Evolutionary conservation across 2,329 filamentous ascomycete species (phyloP).

Genomic region (Orbilia ellipsospora): DNA sequence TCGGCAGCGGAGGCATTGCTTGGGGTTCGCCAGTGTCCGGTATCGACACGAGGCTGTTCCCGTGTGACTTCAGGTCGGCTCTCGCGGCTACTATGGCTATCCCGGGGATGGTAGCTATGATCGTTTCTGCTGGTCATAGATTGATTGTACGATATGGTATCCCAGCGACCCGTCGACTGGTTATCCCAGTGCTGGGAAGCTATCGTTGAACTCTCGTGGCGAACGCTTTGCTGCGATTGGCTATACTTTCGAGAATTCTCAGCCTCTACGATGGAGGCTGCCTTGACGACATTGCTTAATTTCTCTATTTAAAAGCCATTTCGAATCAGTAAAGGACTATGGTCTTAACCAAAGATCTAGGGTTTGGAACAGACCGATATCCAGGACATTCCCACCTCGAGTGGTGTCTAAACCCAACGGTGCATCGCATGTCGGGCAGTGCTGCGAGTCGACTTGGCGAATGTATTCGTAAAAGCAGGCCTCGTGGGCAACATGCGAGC

Average conservation of each 20-base stretch:
- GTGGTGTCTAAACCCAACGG: constrained; percentile 92
- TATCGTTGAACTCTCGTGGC: constrained; percentile 36
- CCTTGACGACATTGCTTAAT: constrained; percentile 90
- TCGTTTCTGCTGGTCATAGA: constrained; percentile 58
- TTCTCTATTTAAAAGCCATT: constrained; percentile 74
- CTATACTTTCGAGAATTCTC: constrained; percentile 47
- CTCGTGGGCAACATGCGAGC: constrained; percentile 95
- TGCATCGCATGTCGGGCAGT: constrained; percentile 92
- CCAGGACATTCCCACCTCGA: constrained; percentile 88
- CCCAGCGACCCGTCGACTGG: constrained; percentile 44
- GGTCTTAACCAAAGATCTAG: constrained; percentile 44
- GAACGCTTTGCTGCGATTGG: constrained; percentile 48
- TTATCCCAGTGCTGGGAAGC: constrained; percentile 40
- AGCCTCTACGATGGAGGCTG: constrained; percentile 69
- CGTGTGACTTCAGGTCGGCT: constrained; percentile 15
- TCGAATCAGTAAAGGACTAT: constrained; percentile 24
- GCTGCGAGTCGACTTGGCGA: constrained; percentile 90
- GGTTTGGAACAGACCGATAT: constrained; percentile 76
- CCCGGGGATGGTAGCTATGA: constrained; percentile 36
- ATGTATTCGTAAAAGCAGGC: constrained; percentile 99
- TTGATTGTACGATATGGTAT: constrained; percentile 56
- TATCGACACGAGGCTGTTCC: constrained; percentile 57
- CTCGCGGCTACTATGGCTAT: constrained; percentile 47
- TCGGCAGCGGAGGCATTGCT: constrained; percentile 77
- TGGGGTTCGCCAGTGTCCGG: constrained; percentile 62